Percentiles rank a stretch among this genome's conserved stretches.
phyloP scores from a whole-genome alignment of 1,284 basidiomycete species.

The Cryptococcus floricola region DNA sequence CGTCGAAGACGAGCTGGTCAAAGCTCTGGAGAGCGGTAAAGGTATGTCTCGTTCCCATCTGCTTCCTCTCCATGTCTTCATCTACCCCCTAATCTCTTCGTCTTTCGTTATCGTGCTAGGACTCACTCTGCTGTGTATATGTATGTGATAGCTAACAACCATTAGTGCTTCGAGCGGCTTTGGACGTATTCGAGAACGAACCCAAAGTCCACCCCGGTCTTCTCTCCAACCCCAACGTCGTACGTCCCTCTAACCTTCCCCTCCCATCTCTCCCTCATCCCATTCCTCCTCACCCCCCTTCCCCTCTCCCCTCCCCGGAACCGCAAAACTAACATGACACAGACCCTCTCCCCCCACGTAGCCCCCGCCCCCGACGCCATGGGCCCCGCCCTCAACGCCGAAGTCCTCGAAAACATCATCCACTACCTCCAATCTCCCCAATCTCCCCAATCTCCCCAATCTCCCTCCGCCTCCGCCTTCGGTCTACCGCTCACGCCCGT shows the following conservation, averaged over 20 bases:
- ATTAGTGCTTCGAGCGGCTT: constrained; percentile 26
- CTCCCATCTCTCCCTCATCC: background rate
- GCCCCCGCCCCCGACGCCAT: constrained; percentile 17
- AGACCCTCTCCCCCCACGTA: constrained; percentile 21
- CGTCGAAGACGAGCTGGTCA: constrained; percentile 21
- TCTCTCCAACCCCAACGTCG: constrained; percentile 23
- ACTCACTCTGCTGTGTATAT: too few relatives aligned
- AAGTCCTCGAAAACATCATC: constrained; percentile 24
- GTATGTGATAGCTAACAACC: too few relatives aligned
- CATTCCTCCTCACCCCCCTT: background rate
- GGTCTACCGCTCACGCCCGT: constrained; percentile 30
- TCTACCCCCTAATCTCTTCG: too few relatives aligned
- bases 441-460: too few relatives aligned
- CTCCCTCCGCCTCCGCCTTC: too few relatives aligned
- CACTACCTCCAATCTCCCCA: constrained; percentile 18
- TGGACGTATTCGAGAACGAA: constrained; percentile 34
- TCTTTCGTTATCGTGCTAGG: too few relatives aligned
- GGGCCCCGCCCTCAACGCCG: constrained; percentile 17
- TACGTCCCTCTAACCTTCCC: constrained; percentile 8
- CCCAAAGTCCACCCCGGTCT: constrained; percentile 28
- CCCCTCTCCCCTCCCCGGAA: background rate
- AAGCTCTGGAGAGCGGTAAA: constrained; percentile 28
- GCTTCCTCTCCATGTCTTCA: too few relatives aligned
- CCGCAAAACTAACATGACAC: background rate
- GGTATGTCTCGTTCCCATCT: constrained; percentile 11